Evolutionary conservation across 2,329 filamentous ascomycete genomes (phyloP), one percentile per base, ranked within the genome.

Genomic region (Aspergillus cejpii): DNA sequence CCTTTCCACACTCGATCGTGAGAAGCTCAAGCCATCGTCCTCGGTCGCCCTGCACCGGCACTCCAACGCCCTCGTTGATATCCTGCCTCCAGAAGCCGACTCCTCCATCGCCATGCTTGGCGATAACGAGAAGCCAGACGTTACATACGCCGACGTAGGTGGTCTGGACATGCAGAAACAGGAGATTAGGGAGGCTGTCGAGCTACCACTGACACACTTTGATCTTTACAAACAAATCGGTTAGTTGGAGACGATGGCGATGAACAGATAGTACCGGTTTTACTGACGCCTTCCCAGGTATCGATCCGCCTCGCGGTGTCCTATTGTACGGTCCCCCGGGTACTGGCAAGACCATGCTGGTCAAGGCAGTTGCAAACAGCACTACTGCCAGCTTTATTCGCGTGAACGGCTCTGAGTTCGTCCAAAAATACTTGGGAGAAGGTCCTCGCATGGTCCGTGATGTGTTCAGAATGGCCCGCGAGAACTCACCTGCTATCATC

Each of bases 131-230:
- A 98, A 97, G 78, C 92, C 92, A 26, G 92, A 98, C 68, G 87
- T 98, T 48, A 94, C 90, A 34, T 98, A 98, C 62, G 91, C 90
- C 51, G 92, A 98, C 68, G 92, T 98, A 50, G 92, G 92, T 75
- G 92, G 92, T 39, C 73, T 97, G 55, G 92, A 98, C 62, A 98
- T 98, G 92, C 92, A 98, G 74, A 98, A 98, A 76, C 92, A 98
- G 73, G 92, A 98, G 71, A 98, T 98, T 54, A 81, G 92, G 55
- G 92, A 98, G 73, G 92, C 92, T 8, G 92, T 98, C 43, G 92
- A 98, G 76, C 77, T 98, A 54, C 92, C 92, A 26, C 77, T 98
- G 59, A 96, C 91, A 51, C 92, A 97, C 69, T 97, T 97, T 68
- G 91, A 97, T 69, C 84, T 97, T 28, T 98, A 98, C 78, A 94